Evolutionary conservation across 108 stramenopile genomes (phyloP).

Genomic region (Mediolabrus comicus): DNA sequence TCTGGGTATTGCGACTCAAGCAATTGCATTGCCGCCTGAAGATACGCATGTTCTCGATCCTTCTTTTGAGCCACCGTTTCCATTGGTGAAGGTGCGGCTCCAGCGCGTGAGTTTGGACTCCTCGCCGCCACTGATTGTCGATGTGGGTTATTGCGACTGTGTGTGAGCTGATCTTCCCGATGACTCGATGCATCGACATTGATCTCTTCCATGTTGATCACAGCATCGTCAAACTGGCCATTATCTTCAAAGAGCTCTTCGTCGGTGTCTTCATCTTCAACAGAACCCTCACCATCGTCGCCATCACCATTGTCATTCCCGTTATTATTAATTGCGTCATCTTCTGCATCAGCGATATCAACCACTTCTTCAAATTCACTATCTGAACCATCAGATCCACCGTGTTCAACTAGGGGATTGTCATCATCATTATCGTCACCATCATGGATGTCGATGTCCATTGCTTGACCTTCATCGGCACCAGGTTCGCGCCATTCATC

Average conservation of each 20-base stretch:
- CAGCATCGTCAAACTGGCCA: constrained; percentile 43
- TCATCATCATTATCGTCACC: constrained; percentile 52
- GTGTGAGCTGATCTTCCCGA: constrained; percentile 2
- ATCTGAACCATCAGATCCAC: constrained; percentile 30
- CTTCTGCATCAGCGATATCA: constrained; percentile 18
- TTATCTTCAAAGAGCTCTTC: constrained; percentile 6
- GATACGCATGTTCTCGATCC: constrained; percentile 51
- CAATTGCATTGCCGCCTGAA: constrained; percentile 65
- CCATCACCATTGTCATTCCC: neutral
- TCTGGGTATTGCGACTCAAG: constrained; percentile 50
- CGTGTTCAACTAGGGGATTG: constrained; percentile 26
- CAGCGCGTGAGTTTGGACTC: constrained; percentile 5
- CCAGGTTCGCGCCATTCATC: constrained; percentile 19
- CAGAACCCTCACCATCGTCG: constrained; percentile 30
- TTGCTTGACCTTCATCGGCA: constrained; percentile 40
- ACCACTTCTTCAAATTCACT: constrained; percentile 35
- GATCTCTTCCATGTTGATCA: constrained; percentile 39
- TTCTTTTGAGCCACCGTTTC: constrained; percentile 15
- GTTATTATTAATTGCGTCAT: constrained; percentile 12
- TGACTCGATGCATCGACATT: constrained; percentile 2
- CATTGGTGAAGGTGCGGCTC: neutral
- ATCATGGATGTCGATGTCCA: constrained; percentile 23
- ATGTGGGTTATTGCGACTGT: constrained; percentile 29
- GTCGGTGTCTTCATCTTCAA: constrained; percentile 30
- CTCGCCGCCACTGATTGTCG: constrained; percentile 9